These are phyloP conservation scores for Kalmusia sp. DNA, from an alignment of 2,329 filamentous ascomycete species.

Conservation along the genomic window DNA sequence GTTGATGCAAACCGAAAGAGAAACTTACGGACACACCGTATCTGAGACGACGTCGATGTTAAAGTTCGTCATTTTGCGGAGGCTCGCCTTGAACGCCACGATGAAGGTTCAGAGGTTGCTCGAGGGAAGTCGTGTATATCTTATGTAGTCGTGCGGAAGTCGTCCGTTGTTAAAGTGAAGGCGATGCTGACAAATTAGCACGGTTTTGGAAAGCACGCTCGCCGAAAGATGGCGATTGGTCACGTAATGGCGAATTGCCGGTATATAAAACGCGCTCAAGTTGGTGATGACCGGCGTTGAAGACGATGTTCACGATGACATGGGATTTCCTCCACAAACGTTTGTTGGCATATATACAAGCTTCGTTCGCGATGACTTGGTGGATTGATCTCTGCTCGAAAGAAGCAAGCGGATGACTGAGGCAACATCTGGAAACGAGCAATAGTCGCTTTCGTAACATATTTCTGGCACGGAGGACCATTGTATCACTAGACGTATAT, in stretches of 20 bases:
- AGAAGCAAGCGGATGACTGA: too few relatives aligned
- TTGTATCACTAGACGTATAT: too few relatives aligned
- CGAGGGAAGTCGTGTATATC: not conserved
- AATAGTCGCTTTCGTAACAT: too few relatives aligned
- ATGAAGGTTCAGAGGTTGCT: slow-evolving; percentile 24
- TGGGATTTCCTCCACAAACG: too few relatives aligned
- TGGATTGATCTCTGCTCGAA: too few relatives aligned
- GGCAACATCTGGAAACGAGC: too few relatives aligned
- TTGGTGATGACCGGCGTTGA: too few relatives aligned
- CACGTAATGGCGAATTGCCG: not conserved
- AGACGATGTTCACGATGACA: too few relatives aligned
- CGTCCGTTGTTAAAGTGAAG: not conserved
- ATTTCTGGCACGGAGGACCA: too few relatives aligned
- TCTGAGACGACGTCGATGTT: slow-evolving; percentile 79
- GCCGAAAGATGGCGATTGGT: slow-evolving; percentile 2
- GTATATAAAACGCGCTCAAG: too few relatives aligned
- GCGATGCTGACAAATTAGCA: slow-evolving; percentile 9
- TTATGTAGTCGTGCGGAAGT: slow-evolving; percentile 7
- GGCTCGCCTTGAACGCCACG: slow-evolving; percentile 42
- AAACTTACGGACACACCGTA: slow-evolving; percentile 73
- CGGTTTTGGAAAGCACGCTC: not conserved
- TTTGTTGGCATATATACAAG: too few relatives aligned
- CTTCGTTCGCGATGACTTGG: too few relatives aligned
- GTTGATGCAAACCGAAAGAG: not conserved
- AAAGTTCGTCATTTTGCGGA: slow-evolving; percentile 62